Base-by-base conservation (phyloP, 2,329 filamentous ascomycete species). In the Clathrospora elynae region DNA sequence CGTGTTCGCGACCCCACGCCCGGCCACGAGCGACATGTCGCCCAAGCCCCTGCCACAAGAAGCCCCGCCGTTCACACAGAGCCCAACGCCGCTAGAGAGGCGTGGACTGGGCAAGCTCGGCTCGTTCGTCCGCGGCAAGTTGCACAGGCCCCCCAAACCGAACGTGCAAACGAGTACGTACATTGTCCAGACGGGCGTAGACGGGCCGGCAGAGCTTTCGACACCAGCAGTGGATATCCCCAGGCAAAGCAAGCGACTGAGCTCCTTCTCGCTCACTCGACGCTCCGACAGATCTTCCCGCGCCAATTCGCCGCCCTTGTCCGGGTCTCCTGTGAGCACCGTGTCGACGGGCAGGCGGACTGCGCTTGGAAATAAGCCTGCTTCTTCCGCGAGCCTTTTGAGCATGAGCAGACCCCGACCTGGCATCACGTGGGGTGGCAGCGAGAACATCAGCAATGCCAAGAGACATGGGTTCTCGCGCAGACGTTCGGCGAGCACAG, bases 191-290 rank as follows among this genome's bases (percentile, higher is more conserved):
- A 65, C 63, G 6, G 59, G 58, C 28, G 46, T 62, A 10, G 63
- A 66, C 24, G 59, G 57, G 2, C 57, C 61, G 3, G 50, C 51
- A 10, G 59, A 63, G 24, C 42, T 59, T 2, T 48, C 61, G 18
- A 46, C 54, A 9, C 53, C 57, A 3, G 53, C 56, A 3, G 48
- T 64, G 10, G 56, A 61, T 16, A 55, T 61, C 22, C 54, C 58
- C 25, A 61, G 53, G 44, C 53, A 49, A 26, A 47, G 55, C 28
- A 49, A 66, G 22, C 53, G 69, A 23, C 48, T 70, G 14, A 69
- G 64, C 42, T 64, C 71, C 3, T 71, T 72, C 33, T 71, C 70
- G 1, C 57, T 71, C 1, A 68, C 71, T 3, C 60, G 64, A 13
- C 67, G 61, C 29, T 68, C 72, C 2, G 67, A 70, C 26, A 60